Percentiles rank a stretch among this genome's conserved stretches.
Conservation (phyloP, 2,329 filamentous ascomycete genomes). For the Fusarium xylarioides region DNA sequence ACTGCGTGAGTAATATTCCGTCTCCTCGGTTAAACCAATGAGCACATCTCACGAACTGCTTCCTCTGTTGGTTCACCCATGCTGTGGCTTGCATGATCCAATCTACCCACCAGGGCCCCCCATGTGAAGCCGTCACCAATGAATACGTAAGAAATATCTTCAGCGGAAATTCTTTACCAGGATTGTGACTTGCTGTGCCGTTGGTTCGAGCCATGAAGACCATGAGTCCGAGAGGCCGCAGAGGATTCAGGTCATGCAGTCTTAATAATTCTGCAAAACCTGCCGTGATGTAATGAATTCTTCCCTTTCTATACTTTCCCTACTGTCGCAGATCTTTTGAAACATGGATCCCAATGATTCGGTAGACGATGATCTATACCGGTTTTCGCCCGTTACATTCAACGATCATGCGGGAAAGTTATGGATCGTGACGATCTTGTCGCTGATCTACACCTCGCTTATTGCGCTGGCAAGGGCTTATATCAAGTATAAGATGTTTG, state of each 20-base stretch:
- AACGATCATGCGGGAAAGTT: conserved; percentile 34
- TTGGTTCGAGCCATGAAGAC: neutral
- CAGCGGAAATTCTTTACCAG: neutral
- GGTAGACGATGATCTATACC: neutral
- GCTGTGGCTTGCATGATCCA: neutral
- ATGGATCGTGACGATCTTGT: conserved; percentile 36
- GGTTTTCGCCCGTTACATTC: conserved; percentile 24
- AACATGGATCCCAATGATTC: conserved; percentile 9
- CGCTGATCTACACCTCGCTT: conserved; percentile 32
- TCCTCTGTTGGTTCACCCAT: neutral
- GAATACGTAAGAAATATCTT: neutral
- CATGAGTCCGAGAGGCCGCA: neutral
- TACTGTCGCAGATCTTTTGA: neutral
- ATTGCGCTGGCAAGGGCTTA: conserved; percentile 25
- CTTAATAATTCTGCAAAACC: neutral
- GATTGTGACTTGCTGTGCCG: neutral
- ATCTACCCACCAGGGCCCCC: neutral
- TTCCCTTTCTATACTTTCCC: neutral
- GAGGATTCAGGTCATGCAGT: neutral
- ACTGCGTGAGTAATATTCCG: neutral
- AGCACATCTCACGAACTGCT: neutral
- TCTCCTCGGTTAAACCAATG: neutral
- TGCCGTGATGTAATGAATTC: neutral
- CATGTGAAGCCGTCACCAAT: neutral
- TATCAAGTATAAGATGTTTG: conserved; percentile 37